Percentiles rank a stretch among this genome's conserved stretches.
Evolutionary conservation across 2,329 filamentous ascomycete genomes (phyloP).

Genomic region (Penicillium sumatraense): DNA sequence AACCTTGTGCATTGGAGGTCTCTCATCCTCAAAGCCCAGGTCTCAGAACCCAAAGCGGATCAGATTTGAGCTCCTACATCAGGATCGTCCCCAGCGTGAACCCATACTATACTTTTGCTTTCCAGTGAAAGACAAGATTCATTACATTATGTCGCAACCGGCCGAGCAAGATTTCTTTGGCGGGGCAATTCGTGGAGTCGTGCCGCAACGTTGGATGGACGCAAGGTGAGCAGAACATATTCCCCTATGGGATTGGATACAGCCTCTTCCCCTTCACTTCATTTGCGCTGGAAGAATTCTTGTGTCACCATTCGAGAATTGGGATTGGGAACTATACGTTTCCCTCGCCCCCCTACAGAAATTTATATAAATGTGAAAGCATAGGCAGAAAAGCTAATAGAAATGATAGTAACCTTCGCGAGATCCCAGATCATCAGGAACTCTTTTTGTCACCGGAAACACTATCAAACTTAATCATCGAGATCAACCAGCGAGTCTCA

Average conservation of each 20-base stretch:
- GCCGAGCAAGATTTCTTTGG: slow-evolving; percentile 39
- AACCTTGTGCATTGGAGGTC: background rate
- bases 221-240: slow-evolving; percentile 39
- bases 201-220: slow-evolving; percentile 42
- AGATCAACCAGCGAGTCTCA: slow-evolving; percentile 81
- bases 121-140: background rate
- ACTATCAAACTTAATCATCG: slow-evolving; percentile 85
- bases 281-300: background rate
- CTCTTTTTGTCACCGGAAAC: slow-evolving; percentile 84
- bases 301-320: background rate
- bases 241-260: background rate
- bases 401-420: slow-evolving; percentile 36
- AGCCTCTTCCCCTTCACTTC: background rate
- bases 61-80: no score
- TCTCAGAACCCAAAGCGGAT: no score
- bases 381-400: slow-evolving; percentile 9
- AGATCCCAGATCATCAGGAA: slow-evolving; percentile 72
- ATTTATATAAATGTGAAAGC: background rate
- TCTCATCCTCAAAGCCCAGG: background rate
- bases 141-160: slow-evolving; percentile 29
- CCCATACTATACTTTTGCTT: background rate
- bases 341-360: background rate
- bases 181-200: slow-evolving; percentile 38
- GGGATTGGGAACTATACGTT: no score
- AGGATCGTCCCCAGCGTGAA: no score